Percentiles rank a stretch among this genome's conserved stretches.
These are phyloP conservation scores for Leishmania major DNA, from an alignment of 208 protist species.

Conservation along the genomic window DNA sequence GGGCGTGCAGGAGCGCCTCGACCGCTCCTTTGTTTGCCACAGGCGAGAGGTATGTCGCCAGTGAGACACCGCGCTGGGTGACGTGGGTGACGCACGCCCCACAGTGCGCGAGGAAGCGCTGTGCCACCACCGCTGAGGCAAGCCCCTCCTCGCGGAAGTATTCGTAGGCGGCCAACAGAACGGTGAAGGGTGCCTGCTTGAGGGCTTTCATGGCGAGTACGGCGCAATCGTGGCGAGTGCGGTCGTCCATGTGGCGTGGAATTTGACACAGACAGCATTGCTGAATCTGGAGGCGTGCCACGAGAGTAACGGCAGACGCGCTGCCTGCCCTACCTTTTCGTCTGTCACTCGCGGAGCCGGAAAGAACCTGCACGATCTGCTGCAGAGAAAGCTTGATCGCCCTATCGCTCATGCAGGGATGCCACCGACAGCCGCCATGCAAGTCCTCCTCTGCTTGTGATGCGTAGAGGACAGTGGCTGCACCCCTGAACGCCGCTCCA, in stretches of 20 bases:
- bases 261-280: constrained; percentile 30
- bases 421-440: constrained; percentile 25
- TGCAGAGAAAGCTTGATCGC: constrained; percentile 55
- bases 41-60: constrained; percentile 11
- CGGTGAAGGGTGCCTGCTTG: constrained; percentile 30
- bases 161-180: constrained; percentile 31
- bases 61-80: constrained; percentile 31
- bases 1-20: constrained; percentile 38
- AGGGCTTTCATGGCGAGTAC: constrained; percentile 39
- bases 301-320: neutral
- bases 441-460: constrained; percentile 12
- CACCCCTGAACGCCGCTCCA: neutral
- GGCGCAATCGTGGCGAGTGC: constrained; percentile 29
- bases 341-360: neutral
- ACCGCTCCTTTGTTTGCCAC: neutral
- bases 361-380: constrained; percentile 42
- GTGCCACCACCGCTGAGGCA: constrained; percentile 38
- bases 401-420: constrained; percentile 21
- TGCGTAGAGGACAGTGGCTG: neutral
- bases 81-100: constrained; percentile 40
- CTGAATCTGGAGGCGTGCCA: constrained; percentile 31
- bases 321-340: neutral
- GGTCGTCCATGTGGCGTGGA: constrained; percentile 15
- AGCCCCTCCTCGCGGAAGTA: constrained; percentile 33
- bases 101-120: constrained; percentile 81